phyloP scores from a whole-genome alignment of 495 filamentous ascomycete genomes.

The Trichodelitschia bisporula region DNA sequence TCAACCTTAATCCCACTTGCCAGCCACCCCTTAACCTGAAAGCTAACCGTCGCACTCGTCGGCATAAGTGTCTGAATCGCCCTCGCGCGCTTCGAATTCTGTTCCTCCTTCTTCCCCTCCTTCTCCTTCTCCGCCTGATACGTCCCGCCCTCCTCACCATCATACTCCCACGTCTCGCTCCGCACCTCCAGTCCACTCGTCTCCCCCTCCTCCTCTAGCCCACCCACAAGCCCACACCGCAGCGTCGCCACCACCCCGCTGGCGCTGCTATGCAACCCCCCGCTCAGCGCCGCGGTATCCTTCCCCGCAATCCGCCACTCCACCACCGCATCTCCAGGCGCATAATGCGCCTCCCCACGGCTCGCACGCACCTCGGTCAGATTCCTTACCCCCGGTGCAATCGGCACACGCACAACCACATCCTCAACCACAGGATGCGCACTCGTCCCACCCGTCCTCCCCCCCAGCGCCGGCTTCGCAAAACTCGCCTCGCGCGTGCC shows the following conservation, averaged over 20 bases:
- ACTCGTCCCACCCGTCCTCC: slow-evolving; percentile 16
- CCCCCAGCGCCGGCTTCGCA: not conserved
- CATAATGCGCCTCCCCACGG: slow-evolving; percentile 64
- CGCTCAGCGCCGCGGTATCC: slow-evolving; percentile 24
- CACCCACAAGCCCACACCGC: slow-evolving; percentile 54
- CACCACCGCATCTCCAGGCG: slow-evolving; percentile 39
- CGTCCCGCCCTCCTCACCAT: slow-evolving; percentile 14
- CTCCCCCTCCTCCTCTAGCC: slow-evolving; percentile 15
- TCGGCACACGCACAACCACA: slow-evolving; percentile 53
- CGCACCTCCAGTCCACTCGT: not conserved
- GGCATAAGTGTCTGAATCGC: slow-evolving; percentile 78
- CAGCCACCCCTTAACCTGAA: slow-evolving; percentile 84
- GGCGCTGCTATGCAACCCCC: slow-evolving; percentile 10
- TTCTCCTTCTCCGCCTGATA: slow-evolving; percentile 19
- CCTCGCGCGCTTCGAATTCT: slow-evolving; percentile 27
- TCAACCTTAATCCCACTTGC: slow-evolving; percentile 87
- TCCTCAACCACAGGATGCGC: slow-evolving; percentile 52
- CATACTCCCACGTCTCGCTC: slow-evolving; percentile 22
- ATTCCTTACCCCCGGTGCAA: slow-evolving; percentile 61
- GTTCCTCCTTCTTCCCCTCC: slow-evolving; percentile 12
- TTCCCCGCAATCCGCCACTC: slow-evolving; percentile 69
- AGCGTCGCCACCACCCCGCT: slow-evolving; percentile 37
- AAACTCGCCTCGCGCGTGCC: slow-evolving; percentile 4
- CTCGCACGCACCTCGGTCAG: slow-evolving; percentile 65
- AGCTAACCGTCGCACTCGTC: slow-evolving; percentile 61